Base-by-base conservation (phyloP, 495 filamentous ascomycete genomes). In the Hypoxylon cercidicola region DNA sequence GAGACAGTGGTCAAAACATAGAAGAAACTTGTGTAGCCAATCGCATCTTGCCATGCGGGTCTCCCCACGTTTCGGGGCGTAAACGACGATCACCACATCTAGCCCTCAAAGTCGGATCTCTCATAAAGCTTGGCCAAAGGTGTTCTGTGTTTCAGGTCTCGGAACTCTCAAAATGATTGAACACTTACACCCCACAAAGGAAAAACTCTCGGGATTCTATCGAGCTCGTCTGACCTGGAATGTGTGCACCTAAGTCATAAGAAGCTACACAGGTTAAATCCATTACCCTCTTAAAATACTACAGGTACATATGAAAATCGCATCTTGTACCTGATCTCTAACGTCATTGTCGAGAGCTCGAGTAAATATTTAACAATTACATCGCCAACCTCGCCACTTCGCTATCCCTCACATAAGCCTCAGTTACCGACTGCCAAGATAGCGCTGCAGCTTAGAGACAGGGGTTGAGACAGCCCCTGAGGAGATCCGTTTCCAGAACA, bases 381-480 rank as follows among this genome's bases (percentile, higher is more conserved):
- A 6, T 41, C 15, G 21, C 23, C 23, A 3, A 47, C 19, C 25
- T 16, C 25, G 8, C 11, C 9, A 30, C 13, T 15, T 12, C 25
- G 23, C 12, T 48, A 15, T 28, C 30, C 16, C 13, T 4, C 12
- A 21, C 5, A 21, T 11, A 15, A 40, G 43, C 8, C 28, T 25
- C 28, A 52, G 51, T 56, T 41, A n/a, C 51, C 43, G 35, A 25
- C 6, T 9, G 59, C 53, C 59, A 68, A 62, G 59, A 59, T 30
- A 23, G 10, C 11, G n/a, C 34, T 48, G 48, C 15, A 53, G 54
- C 49, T 59, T 35, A 28, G 53, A 28, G 15, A 30, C 49, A 59
- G 59, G 58, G 64, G 64, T 37, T 59, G 58, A 55, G 45, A 59
- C 64, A 55, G 28, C 64, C 64, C 64, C 64, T 68, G 53, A 35